A percentile compares a stretch with the other conserved stretches of the same genome.
These are phyloP conservation scores for Colletotrichum caudatum DNA, from an alignment of 2,329 filamentous ascomycete genomes.

Conservation along the genomic window DNA sequence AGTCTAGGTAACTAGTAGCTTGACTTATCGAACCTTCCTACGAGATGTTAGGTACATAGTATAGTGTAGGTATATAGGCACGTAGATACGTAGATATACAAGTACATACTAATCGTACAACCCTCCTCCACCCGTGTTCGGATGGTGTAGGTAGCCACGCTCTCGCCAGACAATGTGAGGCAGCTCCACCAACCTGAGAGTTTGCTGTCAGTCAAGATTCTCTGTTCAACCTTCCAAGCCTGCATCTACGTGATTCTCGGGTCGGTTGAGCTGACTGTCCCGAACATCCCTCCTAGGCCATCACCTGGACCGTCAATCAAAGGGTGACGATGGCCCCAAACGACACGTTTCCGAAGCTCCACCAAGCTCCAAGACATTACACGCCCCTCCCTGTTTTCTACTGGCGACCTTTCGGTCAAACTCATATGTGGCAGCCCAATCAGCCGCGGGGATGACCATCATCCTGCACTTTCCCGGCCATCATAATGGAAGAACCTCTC, in stretches of 20 bases:
- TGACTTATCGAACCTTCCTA: no score
- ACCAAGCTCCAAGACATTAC: not conserved
- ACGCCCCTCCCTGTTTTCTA: not conserved
- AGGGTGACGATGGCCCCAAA: not conserved
- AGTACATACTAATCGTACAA: not conserved
- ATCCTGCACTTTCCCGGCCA: constrained; percentile 10
- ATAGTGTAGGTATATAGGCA: not conserved
- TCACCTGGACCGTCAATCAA: not conserved
- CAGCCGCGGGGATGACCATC: constrained; percentile 18
- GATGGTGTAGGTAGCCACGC: not conserved
- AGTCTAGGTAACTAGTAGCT: not conserved
- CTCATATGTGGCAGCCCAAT: constrained; percentile 17
- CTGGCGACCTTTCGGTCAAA: not conserved
- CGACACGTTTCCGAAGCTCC: not conserved
- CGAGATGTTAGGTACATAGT: no score
- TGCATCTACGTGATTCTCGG: not conserved
- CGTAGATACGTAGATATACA: not conserved
- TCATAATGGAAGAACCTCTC: not conserved
- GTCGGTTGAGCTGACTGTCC: not conserved
- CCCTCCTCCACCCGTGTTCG: not conserved
- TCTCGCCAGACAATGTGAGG: not conserved
- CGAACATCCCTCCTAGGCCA: not conserved
- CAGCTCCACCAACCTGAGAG: not conserved
- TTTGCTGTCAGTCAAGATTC: not conserved
- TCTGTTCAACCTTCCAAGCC: not conserved